Evolutionary conservation across 106 monocot species (phyloP).

Genomic region (Dendrobium nobile): DNA sequence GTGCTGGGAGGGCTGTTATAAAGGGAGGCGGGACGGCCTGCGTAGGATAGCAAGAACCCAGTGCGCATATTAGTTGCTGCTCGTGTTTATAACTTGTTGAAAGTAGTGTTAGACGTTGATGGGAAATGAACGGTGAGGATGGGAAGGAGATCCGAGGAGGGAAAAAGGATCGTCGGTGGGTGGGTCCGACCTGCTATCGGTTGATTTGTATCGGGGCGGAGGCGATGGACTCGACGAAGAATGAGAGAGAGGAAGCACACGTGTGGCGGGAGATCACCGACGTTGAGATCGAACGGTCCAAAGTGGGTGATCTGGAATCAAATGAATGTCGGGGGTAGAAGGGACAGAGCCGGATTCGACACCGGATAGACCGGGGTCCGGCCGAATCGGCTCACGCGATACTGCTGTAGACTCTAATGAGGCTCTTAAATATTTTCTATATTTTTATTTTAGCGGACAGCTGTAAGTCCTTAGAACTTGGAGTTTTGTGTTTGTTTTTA

Average conservation of each 20-base stretch:
- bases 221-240: not conserved
- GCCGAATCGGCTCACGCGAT: not conserved
- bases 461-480: too few relatives aligned
- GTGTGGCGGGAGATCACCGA: constrained; percentile 2
- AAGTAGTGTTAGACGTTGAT: not conserved
- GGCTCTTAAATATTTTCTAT: not conserved
- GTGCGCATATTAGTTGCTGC: not conserved
- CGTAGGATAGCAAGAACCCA: not conserved
- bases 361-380: not conserved
- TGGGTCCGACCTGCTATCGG: not conserved
- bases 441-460: not conserved
- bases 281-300: not conserved
- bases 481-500: too few relatives aligned
- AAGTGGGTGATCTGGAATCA: not conserved
- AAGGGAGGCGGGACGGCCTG: not conserved
- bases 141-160: not conserved
- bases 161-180: not conserved
- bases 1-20: not conserved
- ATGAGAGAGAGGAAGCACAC: not conserved
- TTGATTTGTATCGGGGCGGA: not conserved
- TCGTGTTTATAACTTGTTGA: not conserved
- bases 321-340: not conserved
- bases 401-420: not conserved
- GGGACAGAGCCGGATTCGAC: constrained; percentile 4
- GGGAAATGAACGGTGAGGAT: not conserved